A percentile compares a stretch with the other conserved stretches of the same genome.
phyloP scores from a whole-genome alignment of 352 stramenopile genomes.

The Blastocystis sp. region DNA sequence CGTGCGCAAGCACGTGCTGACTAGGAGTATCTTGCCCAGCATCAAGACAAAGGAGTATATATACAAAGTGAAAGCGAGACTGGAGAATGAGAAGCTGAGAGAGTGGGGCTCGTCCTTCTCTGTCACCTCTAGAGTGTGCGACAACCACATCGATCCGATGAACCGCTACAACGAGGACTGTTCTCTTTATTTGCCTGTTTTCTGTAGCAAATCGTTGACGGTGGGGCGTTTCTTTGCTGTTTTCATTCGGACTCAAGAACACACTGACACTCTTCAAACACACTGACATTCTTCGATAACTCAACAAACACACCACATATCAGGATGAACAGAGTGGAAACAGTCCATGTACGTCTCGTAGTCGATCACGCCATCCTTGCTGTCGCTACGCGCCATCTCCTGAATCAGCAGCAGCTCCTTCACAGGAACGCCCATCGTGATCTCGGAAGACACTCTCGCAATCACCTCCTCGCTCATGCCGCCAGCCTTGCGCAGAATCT shows the following conservation, averaged over 20 bases:
- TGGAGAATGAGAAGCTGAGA: slow-evolving; percentile 49
- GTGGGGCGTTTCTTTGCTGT: too few species aligned
- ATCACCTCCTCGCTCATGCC: slow-evolving; percentile 70
- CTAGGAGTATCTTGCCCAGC: slow-evolving; percentile 28
- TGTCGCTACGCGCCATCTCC: slow-evolving; percentile 73
- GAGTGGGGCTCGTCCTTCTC: neutral
- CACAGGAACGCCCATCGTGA: slow-evolving; percentile 62
- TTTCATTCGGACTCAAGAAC: too few species aligned
- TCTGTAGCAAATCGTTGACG: too few species aligned
- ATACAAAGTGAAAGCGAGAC: slow-evolving; percentile 9
- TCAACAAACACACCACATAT: slow-evolving; percentile 29
- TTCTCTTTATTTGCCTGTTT: neutral
- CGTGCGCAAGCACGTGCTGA: slow-evolving; percentile 61
- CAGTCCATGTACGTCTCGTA: slow-evolving; percentile 72
- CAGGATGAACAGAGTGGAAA: slow-evolving; percentile 61
- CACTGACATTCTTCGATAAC: too few species aligned
- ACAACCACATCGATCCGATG: slow-evolving; percentile 59
- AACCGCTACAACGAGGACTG: slow-evolving; percentile 68
- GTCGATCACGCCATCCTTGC: slow-evolving; percentile 52
- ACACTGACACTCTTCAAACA: too few species aligned
- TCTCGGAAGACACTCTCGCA: slow-evolving; percentile 42
- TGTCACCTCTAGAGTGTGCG: slow-evolving; percentile 15
- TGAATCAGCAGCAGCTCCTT: slow-evolving; percentile 72
- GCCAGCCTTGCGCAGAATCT: slow-evolving; percentile 53
- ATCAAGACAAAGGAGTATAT: slow-evolving; percentile 71